Base-by-base conservation (phyloP, 768 basidiomycete genomes). In the Heimioporus sp. region DNA sequence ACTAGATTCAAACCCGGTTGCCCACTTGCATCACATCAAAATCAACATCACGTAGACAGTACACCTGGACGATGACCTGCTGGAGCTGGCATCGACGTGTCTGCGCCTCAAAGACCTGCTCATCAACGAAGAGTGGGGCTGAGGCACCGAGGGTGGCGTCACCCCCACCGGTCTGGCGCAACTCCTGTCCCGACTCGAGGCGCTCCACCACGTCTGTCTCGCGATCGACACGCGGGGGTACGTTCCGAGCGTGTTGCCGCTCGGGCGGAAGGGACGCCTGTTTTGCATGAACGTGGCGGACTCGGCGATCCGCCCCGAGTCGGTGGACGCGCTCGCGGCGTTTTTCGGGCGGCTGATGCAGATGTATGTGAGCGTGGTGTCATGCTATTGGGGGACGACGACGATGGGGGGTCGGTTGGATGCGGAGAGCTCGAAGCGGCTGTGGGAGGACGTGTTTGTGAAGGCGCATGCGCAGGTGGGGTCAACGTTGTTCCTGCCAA, bases 381-480 rank as follows among this genome's bases (percentile, higher is more conserved):
- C 52, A 17, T 35, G 10, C 21, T 55, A 48, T 38, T 63, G 60
- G 60, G 31, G 5, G 19, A 55, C 53, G 13, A 32, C 36, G 11
- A 20, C 43, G 30, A 55, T 62, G 53, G 5, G 40, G 16, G 43
- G 49, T 10, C 60, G 53, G 24, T 8, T 49, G 46, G 60, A 58
- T 40, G 54, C 52, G 11, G 60, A 58, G n/a, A 48, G 47, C 16
- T 47, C 35, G 36, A 59, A 20, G 10, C 47, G 35, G 35, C 38
- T 61, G 15, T 61, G 60, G 60, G 51, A 59, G 17, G 57, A 59
- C 10, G 60, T 61, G 34, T 62, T 59, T 16, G 51, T 62, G 8
- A 59, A 55, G n/a, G 53, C 60, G 1, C 43, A 43, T 13, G 43
- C 46, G 34, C 24, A 28, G 24, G 24, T 28, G 37, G 58, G 24